Conservation (phyloP, 1,284 basidiomycete species). For the Pseudozyma tsukubaensis region DNA sequence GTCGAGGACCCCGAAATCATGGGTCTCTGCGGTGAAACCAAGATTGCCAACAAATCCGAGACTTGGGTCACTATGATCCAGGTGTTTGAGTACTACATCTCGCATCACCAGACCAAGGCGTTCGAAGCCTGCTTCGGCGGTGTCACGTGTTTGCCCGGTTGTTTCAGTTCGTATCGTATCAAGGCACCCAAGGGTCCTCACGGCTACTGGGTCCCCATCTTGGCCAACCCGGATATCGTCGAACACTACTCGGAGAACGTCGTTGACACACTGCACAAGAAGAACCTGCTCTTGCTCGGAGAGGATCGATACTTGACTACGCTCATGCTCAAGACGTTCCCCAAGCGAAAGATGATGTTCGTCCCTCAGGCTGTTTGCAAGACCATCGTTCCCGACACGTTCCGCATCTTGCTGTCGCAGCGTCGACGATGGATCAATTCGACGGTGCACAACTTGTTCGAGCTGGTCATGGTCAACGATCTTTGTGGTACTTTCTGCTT, state of each 20-base stretch:
- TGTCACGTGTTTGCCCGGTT: slow-evolving; percentile 71
- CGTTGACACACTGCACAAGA: slow-evolving; percentile 71
- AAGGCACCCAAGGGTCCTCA: slow-evolving; percentile 71
- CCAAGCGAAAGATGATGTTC: slow-evolving; percentile 72
- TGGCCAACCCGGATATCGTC: slow-evolving; percentile 71
- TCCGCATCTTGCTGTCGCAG: slow-evolving; percentile 71
- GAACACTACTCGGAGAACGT: slow-evolving; percentile 72
- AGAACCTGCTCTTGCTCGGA: slow-evolving; percentile 71
- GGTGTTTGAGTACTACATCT: slow-evolving; percentile 98
- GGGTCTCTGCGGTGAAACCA: slow-evolving; percentile 72
- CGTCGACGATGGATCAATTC: slow-evolving; percentile 72
- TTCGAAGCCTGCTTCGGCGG: slow-evolving; percentile 71
- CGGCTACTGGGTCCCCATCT: slow-evolving; percentile 71
- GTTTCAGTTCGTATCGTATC: slow-evolving; percentile 71
- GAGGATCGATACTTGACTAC: slow-evolving; percentile 72
- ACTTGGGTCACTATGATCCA: slow-evolving; percentile 72
- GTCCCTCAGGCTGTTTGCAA: slow-evolving; percentile 71
- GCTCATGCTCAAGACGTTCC: slow-evolving; percentile 72
- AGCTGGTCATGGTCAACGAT: slow-evolving; percentile 71
- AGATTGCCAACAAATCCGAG: slow-evolving; percentile 71
- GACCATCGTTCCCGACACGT: slow-evolving; percentile 71
- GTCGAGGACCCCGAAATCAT: slow-evolving; percentile 71
- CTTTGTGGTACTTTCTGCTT: slow-evolving; percentile 72
- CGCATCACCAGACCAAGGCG: slow-evolving; percentile 85
- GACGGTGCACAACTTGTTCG: slow-evolving; percentile 71